Evolutionary conservation across 164 flowering plant genomes (phyloP).

Genomic region (Paratinospora sagittata): DNA sequence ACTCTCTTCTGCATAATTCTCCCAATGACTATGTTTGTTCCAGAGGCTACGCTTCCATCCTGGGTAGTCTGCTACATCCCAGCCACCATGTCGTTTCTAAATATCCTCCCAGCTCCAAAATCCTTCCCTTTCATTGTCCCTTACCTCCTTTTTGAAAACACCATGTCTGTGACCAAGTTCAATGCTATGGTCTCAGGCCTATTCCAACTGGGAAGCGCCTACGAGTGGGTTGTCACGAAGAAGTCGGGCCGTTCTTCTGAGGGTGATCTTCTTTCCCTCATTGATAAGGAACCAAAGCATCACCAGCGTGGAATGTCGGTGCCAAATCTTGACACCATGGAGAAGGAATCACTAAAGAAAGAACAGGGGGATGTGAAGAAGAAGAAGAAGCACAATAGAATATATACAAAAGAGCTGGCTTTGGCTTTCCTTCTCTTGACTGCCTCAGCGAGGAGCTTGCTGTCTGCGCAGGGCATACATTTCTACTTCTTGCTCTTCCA

Average conservation of each 20-base stretch:
- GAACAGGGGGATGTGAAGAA: constrained; percentile 15
- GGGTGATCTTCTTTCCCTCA: constrained; percentile 54
- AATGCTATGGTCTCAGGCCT: constrained; percentile 95
- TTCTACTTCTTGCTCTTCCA: constrained; percentile 88
- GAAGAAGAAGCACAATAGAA: constrained; percentile 75
- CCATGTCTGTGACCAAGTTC: constrained; percentile 98
- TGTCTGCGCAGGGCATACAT: constrained; percentile 86
- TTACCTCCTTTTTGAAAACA: constrained; percentile 92
- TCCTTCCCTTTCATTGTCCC: constrained; percentile 96
- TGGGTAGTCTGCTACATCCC: constrained; percentile 97
- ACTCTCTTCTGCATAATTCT: constrained; percentile 93
- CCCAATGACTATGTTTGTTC: constrained; percentile 94
- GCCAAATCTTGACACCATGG: constrained; percentile 45
- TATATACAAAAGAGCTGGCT: constrained; percentile 69
- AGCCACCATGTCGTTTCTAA: constrained; percentile 89
- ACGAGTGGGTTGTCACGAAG: constrained; percentile 95
- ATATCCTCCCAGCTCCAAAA: constrained; percentile 86
- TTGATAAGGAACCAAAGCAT: constrained; percentile 38
- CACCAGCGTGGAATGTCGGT: constrained; percentile 51
- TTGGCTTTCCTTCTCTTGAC: constrained; percentile 75
- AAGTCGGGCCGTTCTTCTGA: constrained; percentile 88
- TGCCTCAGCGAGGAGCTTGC: constrained; percentile 70
- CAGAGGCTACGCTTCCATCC: constrained; percentile 87
- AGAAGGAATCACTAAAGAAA: constrained; percentile 28
- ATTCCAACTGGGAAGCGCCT: constrained; percentile 90